Base-by-base conservation (phyloP, 208 protist genomes). In the Leishmania lainsoni region DNA sequence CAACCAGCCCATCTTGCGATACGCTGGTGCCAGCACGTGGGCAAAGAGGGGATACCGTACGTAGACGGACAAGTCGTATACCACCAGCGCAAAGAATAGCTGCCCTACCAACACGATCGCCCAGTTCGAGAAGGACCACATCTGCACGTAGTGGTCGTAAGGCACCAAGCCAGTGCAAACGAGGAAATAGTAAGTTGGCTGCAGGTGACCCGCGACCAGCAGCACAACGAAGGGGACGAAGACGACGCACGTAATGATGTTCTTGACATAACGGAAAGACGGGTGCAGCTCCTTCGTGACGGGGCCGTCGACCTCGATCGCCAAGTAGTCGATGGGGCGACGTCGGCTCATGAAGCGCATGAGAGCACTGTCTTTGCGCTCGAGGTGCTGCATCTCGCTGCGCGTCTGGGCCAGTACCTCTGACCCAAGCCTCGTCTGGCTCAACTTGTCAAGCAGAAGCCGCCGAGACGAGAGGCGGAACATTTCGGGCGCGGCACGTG, bases 31-130 rank as follows among this genome's bases (percentile, higher is more conserved):
- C 35, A 96, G 70, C 2, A 94, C 78, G 51, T 92, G 75, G 22
- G 90, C 87, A 65, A 96, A 96, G 45, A 93, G 82, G 0, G 93
- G 93, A 71, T 95, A 95, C 5, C 93, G 93, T 45, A 95, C 69
- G 56, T 96, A 96, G 26, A 94, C 91, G 0, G 89, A 92, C 56
- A 94, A 63, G 78, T 96, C 93, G 82, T 96, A 96, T 51, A 96
- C 80, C 35, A 94, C 66, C 26, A 96, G 29, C 52, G 88, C 91
- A 29, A 95, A 72, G 74, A 90, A 80, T 1, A 92, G 63, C 83
- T 96, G 93, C 10, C 93, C 93, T 0, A 76, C 85, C 22, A 94
- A 75, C 26, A 93, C 87, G 51, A 94, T 81, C 26, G 78, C 84
- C 81, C 85, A 91, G 78, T 95, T 78, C 2, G 89, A 86, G 68